Percentiles rank a stretch among this genome's conserved stretches.
Conservation (phyloP, 106 monocot genomes). For the Apostasia shenzhenica region DNA sequence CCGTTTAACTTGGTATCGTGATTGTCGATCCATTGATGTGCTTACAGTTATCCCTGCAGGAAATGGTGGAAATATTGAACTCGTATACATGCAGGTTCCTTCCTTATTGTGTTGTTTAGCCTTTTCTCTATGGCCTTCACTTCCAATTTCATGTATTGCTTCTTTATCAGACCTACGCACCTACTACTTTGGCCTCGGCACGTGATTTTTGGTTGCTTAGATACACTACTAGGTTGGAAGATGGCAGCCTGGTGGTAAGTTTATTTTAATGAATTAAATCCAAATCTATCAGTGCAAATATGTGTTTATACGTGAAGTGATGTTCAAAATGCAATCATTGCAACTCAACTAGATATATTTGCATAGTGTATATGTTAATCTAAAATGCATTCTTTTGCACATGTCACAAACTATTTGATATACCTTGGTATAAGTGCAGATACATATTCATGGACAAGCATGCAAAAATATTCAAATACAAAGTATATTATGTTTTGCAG, state of each 20-base stretch:
- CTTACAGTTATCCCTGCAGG: constrained; percentile 66
- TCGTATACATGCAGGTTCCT: constrained; percentile 84
- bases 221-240: constrained; percentile 69
- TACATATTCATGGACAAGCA: no score
- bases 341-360: no score
- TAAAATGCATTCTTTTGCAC: no score
- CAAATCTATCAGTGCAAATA: background rate
- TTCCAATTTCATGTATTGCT: background rate
- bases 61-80: constrained; percentile 85
- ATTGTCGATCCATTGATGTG: constrained; percentile 71
- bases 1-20: constrained; percentile 80
- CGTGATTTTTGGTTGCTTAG: constrained; percentile 87
- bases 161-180: constrained; percentile 65
- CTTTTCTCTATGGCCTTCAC: background rate
- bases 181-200: constrained; percentile 79
- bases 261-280: background rate
- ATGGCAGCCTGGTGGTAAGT: constrained; percentile 69
- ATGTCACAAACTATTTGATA: no score
- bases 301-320: no score
- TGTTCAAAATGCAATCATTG: no score
- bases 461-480: no score
- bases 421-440: no score
- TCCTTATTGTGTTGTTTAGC: background rate
- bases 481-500: no score
- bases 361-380: no score